phyloP scores from a whole-genome alignment of 2,329 filamentous ascomycete species.

The Nothomitra cinnamomea region DNA sequence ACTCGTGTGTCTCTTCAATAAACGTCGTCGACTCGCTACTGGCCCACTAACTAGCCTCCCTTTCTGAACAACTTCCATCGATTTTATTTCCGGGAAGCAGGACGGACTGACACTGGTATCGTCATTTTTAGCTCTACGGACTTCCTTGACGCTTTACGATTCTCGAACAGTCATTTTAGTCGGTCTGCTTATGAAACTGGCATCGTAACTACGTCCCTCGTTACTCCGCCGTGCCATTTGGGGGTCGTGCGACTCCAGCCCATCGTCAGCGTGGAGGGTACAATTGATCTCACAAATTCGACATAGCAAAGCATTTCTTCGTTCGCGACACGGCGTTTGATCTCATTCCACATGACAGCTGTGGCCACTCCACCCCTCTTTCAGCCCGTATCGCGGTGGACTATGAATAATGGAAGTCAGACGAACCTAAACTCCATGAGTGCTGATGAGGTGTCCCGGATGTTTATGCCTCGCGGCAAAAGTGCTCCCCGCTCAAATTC shows the following conservation, averaged over 20 bases:
- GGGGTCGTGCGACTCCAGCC: slow-evolving; percentile 1
- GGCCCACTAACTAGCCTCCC: background rate
- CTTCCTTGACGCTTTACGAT: background rate
- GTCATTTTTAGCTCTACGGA: background rate
- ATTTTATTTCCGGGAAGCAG: background rate
- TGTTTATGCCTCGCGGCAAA: slow-evolving; percentile 73
- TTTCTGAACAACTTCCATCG: background rate
- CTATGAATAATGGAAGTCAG: slow-evolving; percentile 37
- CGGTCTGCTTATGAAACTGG: background rate
- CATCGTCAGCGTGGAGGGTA: background rate
- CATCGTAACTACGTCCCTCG: background rate
- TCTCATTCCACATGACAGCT: slow-evolving; percentile 37
- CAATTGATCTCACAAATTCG: background rate
- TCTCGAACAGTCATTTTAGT: background rate
- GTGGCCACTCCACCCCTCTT: slow-evolving; percentile 48
- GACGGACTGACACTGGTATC: background rate
- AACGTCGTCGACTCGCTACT: slow-evolving; percentile 1
- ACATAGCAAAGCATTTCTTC: background rate
- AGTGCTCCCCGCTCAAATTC: slow-evolving; percentile 75
- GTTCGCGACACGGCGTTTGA: background rate
- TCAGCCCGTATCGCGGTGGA: slow-evolving; percentile 44
- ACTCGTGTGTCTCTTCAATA: slow-evolving; percentile 1
- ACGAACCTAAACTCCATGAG: slow-evolving; percentile 55
- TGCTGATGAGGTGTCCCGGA: slow-evolving; percentile 67
- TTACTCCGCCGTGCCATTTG: background rate